A percentile compares a stretch with the other conserved stretches of the same genome.
Evolutionary conservation across 495 filamentous ascomycete species (phyloP).

Genomic region (Cercophora sp.): DNA sequence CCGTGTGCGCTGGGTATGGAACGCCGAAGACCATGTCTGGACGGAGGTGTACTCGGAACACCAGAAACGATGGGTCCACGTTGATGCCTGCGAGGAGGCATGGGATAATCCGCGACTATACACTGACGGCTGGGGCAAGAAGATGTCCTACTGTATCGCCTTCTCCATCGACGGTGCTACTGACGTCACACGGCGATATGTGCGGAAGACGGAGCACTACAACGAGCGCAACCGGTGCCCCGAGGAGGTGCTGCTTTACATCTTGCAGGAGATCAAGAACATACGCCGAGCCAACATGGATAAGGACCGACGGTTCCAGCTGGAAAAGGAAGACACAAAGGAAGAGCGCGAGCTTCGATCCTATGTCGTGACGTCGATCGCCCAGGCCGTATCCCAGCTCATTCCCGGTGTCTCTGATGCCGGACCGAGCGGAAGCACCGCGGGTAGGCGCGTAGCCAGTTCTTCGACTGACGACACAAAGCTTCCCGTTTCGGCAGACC

Average conservation of each 20-base stretch:
- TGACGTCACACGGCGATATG: conserved; percentile 94
- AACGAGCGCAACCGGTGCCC: conserved; percentile 67
- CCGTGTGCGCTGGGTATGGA: conserved; percentile 97
- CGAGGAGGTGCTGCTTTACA: conserved; percentile 84
- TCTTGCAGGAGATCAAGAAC: conserved; percentile 82
- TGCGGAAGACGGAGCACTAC: conserved; percentile 75
- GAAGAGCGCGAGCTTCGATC: conserved; percentile 79
- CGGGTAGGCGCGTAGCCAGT: conserved; percentile 5
- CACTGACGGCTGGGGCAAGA: conserved; percentile 89
- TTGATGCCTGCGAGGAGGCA: conserved; percentile 88
- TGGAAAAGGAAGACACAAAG: conserved; percentile 83
- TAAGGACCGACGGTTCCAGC: conserved; percentile 73
- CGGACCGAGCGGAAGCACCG: conserved; percentile 18
- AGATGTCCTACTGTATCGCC: conserved; percentile 93
- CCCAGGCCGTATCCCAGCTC: conserved; percentile 49
- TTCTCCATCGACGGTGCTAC: conserved; percentile 94
- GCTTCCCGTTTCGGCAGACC: conserved; percentile 44
- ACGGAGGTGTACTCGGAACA: conserved; percentile 96
- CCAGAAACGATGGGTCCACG: conserved; percentile 91
- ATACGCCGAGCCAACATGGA: conserved; percentile 72
- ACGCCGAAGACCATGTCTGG: conserved; percentile 95
- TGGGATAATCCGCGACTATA: conserved; percentile 96
- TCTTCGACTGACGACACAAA: conserved; percentile 42
- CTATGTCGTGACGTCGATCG: conserved; percentile 70
- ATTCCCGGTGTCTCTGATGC: conserved; percentile 31